Conservation (phyloP, 192 early-diverging fungal genomes). For the Gonapodya sp. region DNA sequence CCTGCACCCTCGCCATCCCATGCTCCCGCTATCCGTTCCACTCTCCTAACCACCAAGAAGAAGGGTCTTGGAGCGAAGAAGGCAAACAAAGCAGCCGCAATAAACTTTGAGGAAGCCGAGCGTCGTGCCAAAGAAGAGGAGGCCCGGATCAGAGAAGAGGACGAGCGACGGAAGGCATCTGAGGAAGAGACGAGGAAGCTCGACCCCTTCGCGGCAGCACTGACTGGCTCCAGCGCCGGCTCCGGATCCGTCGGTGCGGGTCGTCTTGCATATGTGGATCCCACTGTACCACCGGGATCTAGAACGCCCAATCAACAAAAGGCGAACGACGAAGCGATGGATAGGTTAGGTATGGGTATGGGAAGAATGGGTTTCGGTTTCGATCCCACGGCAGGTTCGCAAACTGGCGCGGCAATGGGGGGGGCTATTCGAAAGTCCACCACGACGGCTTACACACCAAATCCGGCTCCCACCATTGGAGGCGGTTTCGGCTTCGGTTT, state of each 20-base stretch:
- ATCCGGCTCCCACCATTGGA: not conserved
- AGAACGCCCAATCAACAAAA: conserved; percentile 16
- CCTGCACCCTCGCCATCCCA: not conserved
- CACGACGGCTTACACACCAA: not conserved
- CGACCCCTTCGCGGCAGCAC: conserved; percentile 15
- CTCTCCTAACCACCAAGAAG: conserved; percentile 22
- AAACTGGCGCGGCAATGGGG: not conserved
- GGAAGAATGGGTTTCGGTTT: conserved; percentile 24
- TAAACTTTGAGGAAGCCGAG: conserved; percentile 89
- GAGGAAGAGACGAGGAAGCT: conserved; percentile 23
- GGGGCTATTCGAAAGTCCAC: not conserved
- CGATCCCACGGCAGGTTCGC: not conserved
- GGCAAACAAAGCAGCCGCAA: conserved; percentile 46
- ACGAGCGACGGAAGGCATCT: conserved; percentile 41
- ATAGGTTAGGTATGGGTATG: conserved; percentile 60
- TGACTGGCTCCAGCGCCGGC: conserved; percentile 19
- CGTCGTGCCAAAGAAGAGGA: conserved; percentile 75
- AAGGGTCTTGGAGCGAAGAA: conserved; percentile 86
- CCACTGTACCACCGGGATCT: conserved; percentile 12
- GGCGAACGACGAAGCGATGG: conserved; percentile 31
- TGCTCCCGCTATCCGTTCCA: conserved; percentile 13
- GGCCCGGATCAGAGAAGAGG: conserved; percentile 21
- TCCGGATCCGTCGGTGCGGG: not conserved
- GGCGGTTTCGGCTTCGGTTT: conserved; percentile 5
- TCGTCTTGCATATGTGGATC: conserved; percentile 36